Conservation (phyloP, 495 filamentous ascomycete species). For the Penicillium pancosmium region DNA sequence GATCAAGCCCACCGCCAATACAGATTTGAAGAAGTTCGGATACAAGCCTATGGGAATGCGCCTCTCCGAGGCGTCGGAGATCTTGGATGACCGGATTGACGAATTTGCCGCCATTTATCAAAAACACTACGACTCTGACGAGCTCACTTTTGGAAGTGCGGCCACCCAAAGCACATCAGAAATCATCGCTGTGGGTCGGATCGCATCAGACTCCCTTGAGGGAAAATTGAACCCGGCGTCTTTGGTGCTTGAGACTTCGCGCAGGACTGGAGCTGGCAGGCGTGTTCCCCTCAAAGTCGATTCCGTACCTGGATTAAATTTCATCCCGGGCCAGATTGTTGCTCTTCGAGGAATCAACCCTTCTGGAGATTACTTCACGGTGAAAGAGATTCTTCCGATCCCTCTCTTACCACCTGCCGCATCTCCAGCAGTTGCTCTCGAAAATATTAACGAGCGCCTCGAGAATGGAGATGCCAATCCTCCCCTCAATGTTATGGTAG, state of each 20-base stretch:
- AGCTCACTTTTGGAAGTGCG: constrained; percentile 85
- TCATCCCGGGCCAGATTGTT: constrained; percentile 95
- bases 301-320: constrained; percentile 68
- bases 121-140: constrained; percentile 72
- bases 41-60: constrained; percentile 96
- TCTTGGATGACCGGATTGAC: constrained; percentile 93
- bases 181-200: constrained; percentile 86
- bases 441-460: constrained; percentile 66
- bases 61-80: constrained; percentile 85
- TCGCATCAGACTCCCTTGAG: constrained; percentile 81
- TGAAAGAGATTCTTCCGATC: constrained; percentile 72
- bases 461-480: constrained; percentile 56
- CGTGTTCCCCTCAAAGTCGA: constrained; percentile 80
- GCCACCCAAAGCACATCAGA: constrained; percentile 80
- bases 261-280: constrained; percentile 79
- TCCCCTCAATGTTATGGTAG: constrained; percentile 75
- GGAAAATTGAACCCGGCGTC: constrained; percentile 83
- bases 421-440: constrained; percentile 60
- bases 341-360: constrained; percentile 85
- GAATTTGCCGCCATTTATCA: constrained; percentile 75
- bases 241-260: constrained; percentile 82
- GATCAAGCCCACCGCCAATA: constrained; percentile 77
- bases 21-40: constrained; percentile 83
- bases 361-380: constrained; percentile 79
- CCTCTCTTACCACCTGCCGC: constrained; percentile 72